A percentile compares a stretch with the other conserved stretches of the same genome.
Evolutionary conservation across 306 rosid genomes (phyloP).

Genomic region (Lotus japonicus): DNA sequence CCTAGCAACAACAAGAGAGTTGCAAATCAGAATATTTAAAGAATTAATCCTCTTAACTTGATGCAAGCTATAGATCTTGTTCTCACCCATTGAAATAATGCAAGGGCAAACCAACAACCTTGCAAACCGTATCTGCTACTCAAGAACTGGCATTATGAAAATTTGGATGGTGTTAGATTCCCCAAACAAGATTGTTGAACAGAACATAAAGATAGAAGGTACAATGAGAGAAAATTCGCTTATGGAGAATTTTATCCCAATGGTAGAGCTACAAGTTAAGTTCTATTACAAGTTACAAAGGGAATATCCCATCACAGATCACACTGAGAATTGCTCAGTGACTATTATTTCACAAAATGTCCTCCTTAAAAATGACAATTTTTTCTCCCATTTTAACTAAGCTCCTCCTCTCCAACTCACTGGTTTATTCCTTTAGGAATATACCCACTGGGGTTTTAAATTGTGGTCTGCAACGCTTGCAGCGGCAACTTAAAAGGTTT

Average conservation of each 20-base stretch:
- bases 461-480: too few relatives aligned
- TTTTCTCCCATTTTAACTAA: too few relatives aligned
- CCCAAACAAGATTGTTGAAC: not conserved
- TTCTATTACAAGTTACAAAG: not conserved
- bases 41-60: not conserved
- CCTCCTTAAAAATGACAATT: too few relatives aligned
- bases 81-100: constrained; percentile 85
- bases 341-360: too few relatives aligned
- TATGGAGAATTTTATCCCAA: not conserved
- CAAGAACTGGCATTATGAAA: constrained; percentile 41
- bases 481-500: too few relatives aligned
- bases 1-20: constrained; percentile 28
- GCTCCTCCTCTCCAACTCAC: not conserved
- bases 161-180: not conserved
- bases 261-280: not conserved
- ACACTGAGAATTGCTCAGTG: not conserved
- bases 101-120: constrained; percentile 74
- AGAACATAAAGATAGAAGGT: not conserved
- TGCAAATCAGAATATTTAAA: constrained; percentile 7
- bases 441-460: too few relatives aligned
- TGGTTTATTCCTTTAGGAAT: not conserved
- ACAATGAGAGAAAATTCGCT: not conserved
- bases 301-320: not conserved
- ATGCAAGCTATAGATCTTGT: constrained; percentile 8
- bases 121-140: constrained; percentile 60